Conservation (phyloP, 306 rosid species). For the Citrullus mucosospermus region DNA sequence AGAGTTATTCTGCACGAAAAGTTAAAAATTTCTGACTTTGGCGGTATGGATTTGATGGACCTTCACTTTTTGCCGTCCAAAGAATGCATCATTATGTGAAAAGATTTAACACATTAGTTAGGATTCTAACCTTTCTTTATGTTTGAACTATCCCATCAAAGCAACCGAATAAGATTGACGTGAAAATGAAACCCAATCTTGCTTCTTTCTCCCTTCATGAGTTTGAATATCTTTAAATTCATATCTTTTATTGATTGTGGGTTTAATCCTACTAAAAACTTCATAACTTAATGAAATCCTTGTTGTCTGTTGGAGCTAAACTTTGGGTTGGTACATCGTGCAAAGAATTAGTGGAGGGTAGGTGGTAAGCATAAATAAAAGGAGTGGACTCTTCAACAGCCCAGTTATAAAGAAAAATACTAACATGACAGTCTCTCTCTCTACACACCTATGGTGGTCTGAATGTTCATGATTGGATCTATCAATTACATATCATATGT, state of each 20-base stretch:
- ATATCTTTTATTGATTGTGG: neutral
- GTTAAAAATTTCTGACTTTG: slow-evolving; percentile 45
- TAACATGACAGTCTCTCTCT: neutral
- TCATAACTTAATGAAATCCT: neutral
- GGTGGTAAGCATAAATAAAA: neutral
- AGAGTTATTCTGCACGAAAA: slow-evolving; percentile 53
- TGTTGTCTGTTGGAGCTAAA: neutral
- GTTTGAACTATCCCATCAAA: neutral
- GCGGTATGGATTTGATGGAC: slow-evolving; percentile 27
- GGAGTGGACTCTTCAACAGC: neutral
- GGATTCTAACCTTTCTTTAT: neutral
- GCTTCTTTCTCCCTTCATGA: neutral
- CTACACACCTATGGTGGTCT: neutral
- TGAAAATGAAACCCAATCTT: neutral
- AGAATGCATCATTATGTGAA: neutral
- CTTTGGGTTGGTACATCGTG: neutral
- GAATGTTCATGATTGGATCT: neutral
- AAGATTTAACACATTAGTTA: neutral
- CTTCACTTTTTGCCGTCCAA: neutral
- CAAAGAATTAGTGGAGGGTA: neutral
- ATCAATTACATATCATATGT: neutral
- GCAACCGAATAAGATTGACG: neutral
- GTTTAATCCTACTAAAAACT: neutral
- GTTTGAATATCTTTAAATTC: neutral
- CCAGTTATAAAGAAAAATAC: neutral